These are phyloP conservation scores for Euclidium syriacum DNA, from an alignment of 345 rosid genomes.

Conservation along the genomic window DNA sequence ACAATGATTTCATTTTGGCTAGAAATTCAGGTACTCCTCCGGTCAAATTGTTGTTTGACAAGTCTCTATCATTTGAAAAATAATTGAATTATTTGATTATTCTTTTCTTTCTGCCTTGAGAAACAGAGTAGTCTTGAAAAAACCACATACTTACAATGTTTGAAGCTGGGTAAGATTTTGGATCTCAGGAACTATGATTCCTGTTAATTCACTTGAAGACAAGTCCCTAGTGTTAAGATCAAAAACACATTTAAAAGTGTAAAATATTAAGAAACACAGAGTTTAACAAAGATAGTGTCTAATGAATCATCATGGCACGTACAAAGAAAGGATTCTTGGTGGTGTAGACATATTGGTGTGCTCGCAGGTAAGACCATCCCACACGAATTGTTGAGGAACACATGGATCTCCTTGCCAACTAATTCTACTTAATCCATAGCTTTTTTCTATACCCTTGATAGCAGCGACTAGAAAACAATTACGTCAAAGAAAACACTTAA, in stretches of 20 bases:
- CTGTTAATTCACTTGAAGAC: slow-evolving; percentile 38
- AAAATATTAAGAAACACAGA: neutral
- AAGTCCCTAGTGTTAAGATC: slow-evolving; percentile 26
- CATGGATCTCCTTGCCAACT: slow-evolving; percentile 78
- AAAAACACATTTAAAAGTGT: slow-evolving; percentile 2
- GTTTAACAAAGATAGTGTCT: neutral
- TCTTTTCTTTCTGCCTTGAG: neutral
- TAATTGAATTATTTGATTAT: neutral
- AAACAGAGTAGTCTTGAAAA: neutral
- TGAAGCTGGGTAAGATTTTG: slow-evolving; percentile 32
- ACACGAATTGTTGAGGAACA: slow-evolving; percentile 34
- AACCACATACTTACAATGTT: slow-evolving; percentile 34
- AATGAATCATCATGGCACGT: neutral
- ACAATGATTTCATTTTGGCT: slow-evolving; percentile 38
- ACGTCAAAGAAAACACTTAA: neutral
- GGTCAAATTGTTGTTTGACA: slow-evolving; percentile 43
- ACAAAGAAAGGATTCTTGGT: slow-evolving; percentile 30
- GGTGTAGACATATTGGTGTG: slow-evolving; percentile 19
- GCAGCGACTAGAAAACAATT: slow-evolving; percentile 32
- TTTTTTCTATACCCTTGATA: slow-evolving; percentile 33
- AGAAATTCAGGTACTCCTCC: slow-evolving; percentile 49
- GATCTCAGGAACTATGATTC: slow-evolving; percentile 28
- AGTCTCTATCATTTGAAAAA: slow-evolving; percentile 38
- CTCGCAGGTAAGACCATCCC: slow-evolving; percentile 52
- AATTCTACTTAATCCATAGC: slow-evolving; percentile 27